Conservation (phyloP, 2,329 filamentous ascomycete species). For the Penicillium sp. region DNA sequence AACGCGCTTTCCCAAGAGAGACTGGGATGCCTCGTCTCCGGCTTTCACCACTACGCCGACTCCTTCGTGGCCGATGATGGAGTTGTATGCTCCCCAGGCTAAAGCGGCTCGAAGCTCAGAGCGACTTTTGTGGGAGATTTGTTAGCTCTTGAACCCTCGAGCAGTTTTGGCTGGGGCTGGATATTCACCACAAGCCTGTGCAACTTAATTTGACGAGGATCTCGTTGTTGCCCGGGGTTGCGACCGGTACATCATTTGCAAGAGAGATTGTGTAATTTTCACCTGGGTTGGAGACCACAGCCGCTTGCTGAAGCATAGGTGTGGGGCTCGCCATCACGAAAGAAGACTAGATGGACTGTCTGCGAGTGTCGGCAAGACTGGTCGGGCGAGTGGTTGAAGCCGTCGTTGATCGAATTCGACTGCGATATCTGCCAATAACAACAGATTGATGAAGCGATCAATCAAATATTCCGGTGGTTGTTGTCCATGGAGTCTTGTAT, state of each 20-base stretch:
- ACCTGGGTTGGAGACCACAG: conserved; percentile 21
- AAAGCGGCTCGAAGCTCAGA: conserved; percentile 28
- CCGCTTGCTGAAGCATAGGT: conserved; percentile 16
- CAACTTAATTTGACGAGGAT: conserved; percentile 26
- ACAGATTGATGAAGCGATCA: too few relatives aligned
- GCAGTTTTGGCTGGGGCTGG: neutral
- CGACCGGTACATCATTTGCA: conserved; percentile 15
- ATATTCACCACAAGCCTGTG: conserved; percentile 25
- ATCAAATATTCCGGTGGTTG: too few relatives aligned
- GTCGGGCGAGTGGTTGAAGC: too few relatives aligned
- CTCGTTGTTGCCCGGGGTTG: conserved; percentile 18
- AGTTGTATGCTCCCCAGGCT: conserved; percentile 25
- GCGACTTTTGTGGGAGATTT: conserved; percentile 9
- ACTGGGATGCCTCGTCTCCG: conserved; percentile 13
- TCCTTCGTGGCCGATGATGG: conserved; percentile 32
- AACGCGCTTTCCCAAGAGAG: conserved; percentile 19
- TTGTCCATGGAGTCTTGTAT: too few relatives aligned
- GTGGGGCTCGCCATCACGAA: neutral
- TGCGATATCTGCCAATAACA: too few relatives aligned
- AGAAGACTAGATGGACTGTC: neutral
- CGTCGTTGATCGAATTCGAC: too few relatives aligned
- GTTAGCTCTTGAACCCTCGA: neutral
- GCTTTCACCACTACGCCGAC: conserved; percentile 21
- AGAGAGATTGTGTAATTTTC: conserved; percentile 14
- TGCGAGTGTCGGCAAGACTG: too few relatives aligned